Evolutionary conservation across 1,284 basidiomycete genomes (phyloP).

Genomic region (Rhodotorula sp.): DNA sequence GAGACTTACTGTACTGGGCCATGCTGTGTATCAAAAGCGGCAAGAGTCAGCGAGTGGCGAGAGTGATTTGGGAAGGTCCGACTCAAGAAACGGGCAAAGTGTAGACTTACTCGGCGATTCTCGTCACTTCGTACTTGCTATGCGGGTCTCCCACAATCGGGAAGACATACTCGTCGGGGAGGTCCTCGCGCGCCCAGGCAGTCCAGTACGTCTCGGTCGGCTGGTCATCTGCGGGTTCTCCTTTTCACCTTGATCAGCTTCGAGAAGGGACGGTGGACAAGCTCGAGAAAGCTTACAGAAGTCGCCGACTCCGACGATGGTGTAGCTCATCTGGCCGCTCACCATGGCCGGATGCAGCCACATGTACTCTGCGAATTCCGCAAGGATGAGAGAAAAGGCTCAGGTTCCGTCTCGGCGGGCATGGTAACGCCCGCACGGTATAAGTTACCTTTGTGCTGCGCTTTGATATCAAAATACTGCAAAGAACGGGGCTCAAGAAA

Average conservation of each 20-base stretch:
- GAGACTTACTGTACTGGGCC: background rate
- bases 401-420: no score
- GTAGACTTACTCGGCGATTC: background rate
- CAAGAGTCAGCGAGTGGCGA: no score
- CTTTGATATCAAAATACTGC: slow-evolving; percentile 4
- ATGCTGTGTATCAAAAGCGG: background rate
- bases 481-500: no score
- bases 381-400: background rate
- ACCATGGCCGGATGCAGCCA: slow-evolving; percentile 4
- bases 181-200: background rate
- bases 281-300: background rate
- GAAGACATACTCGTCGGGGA: slow-evolving; percentile 2
- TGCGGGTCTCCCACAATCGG: slow-evolving; percentile 1
- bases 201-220: slow-evolving; percentile 3
- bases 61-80: no score
- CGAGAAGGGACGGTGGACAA: no score
- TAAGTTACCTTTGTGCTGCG: no score
- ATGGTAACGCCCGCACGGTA: no score
- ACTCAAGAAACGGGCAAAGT: no score
- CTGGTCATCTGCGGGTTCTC: background rate
- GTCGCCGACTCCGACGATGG: background rate
- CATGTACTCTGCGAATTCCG: background rate
- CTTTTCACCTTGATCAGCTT: background rate
- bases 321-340: slow-evolving; percentile 1
- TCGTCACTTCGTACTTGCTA: background rate